A percentile compares a stretch with the other conserved stretches of the same genome.
These are phyloP conservation scores for Lindgomyces ingoldianus DNA, from an alignment of 495 filamentous ascomycete genomes.

Conservation along the genomic window DNA sequence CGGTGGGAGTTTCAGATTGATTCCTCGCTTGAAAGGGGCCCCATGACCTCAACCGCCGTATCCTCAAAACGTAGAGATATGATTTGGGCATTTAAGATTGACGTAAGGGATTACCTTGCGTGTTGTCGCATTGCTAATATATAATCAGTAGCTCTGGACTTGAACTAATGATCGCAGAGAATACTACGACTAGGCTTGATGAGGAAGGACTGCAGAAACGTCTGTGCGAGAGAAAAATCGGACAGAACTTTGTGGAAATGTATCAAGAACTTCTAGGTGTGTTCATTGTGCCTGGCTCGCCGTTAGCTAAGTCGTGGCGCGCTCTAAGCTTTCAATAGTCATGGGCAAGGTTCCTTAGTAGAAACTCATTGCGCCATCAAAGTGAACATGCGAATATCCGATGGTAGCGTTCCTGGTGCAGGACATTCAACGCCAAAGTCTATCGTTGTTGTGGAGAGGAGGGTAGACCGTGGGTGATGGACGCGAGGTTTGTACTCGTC, in stretches of 20 bases:
- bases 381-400: not conserved
- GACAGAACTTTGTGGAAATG: conserved; percentile 6
- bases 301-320: not conserved
- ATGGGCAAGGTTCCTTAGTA: not conserved
- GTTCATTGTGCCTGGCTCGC: not conserved
- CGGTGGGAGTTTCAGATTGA: conserved; percentile 34
- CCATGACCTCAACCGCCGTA: conserved; percentile 16
- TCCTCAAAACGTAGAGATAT: not conserved
- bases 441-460: too few species aligned
- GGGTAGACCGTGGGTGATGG: too few species aligned
- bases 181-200: not conserved
- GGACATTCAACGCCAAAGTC: not conserved
- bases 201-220: not conserved
- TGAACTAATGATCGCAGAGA: conserved; percentile 1
- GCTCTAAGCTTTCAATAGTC: not conserved
- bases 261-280: not conserved
- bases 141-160: conserved; percentile 5
- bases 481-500: too few species aligned
- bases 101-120: not conserved
- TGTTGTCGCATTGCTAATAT: not conserved
- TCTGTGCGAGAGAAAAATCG: not conserved
- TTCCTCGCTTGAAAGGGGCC: conserved; percentile 15
- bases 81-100: conserved; percentile 3
- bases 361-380: not conserved
- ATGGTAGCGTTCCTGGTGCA: not conserved